Conservation (phyloP, 768 basidiomycete genomes). For the Tubosaeta sp. region DNA sequence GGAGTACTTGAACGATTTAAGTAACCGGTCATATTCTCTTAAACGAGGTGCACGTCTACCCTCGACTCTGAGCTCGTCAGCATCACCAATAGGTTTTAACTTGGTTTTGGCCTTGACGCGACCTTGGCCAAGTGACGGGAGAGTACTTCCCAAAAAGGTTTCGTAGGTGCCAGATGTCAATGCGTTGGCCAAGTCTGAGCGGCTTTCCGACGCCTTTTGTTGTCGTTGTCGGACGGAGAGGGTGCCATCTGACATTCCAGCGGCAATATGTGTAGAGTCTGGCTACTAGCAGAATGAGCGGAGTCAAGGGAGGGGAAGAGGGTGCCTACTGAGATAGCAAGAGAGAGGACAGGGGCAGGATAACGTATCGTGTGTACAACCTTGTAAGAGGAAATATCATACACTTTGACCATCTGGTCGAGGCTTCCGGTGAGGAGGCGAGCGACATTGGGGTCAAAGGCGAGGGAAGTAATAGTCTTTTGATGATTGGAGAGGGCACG, state of each 20-base stretch:
- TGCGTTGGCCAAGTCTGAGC: slow-evolving; percentile 34
- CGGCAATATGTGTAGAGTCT: slow-evolving; percentile 93
- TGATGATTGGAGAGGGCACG: slow-evolving; percentile 96
- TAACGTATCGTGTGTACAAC: slow-evolving; percentile 99
- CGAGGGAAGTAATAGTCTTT: slow-evolving; percentile 89
- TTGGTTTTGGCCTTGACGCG: slow-evolving; percentile 46
- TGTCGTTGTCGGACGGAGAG: slow-evolving; percentile 93
- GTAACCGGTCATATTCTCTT: slow-evolving; percentile 81
- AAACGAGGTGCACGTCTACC: slow-evolving; percentile 64
- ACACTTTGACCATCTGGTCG: slow-evolving; percentile 98
- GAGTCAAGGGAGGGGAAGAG: neutral
- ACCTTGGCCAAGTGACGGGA: slow-evolving; percentile 55
- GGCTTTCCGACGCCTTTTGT: slow-evolving; percentile 60
- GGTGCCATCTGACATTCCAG: slow-evolving; percentile 97
- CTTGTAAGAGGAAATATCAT: slow-evolving; percentile 89
- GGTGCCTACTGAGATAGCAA: slow-evolving; percentile 76
- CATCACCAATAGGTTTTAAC: slow-evolving; percentile 52
- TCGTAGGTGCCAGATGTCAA: slow-evolving; percentile 60
- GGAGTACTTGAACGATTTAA: slow-evolving; percentile 92
- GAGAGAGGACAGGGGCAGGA: slow-evolving; percentile 83
- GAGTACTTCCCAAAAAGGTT: slow-evolving; percentile 54
- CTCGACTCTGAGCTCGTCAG: slow-evolving; percentile 76
- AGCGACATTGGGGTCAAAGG: slow-evolving; percentile 72
- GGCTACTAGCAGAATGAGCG: slow-evolving; percentile 48
- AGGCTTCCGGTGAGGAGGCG: slow-evolving; percentile 86